phyloP scores from a whole-genome alignment of 805 yeast species.

The Lipomyces starkeyi region DNA sequence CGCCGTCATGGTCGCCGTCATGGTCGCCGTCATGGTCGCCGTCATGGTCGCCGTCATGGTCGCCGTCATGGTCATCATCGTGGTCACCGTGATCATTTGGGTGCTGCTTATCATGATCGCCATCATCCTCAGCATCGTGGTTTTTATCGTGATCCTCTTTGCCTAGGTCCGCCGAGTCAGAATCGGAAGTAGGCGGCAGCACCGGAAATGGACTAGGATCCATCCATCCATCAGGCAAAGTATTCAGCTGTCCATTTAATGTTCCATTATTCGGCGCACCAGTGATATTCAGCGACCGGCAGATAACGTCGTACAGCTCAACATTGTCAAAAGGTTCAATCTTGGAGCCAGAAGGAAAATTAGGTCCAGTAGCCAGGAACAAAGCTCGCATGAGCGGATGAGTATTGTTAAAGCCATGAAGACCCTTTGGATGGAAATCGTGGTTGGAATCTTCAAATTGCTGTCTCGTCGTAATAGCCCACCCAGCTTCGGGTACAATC shows the following conservation, averaged over 20 bases:
- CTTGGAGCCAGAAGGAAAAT: constrained; percentile 55
- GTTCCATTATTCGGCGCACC: constrained; percentile 69
- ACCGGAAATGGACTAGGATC: constrained; percentile 35
- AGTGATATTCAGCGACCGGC: constrained; percentile 61
- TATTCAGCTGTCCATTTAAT: constrained; percentile 36
- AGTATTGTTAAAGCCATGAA: constrained; percentile 80
- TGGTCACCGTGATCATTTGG: background rate
- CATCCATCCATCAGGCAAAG: constrained; percentile 41
- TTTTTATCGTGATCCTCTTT: too few species aligned
- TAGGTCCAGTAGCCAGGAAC: constrained; percentile 83
- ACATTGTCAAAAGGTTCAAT: constrained; percentile 71
- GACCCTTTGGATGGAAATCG: constrained; percentile 70
- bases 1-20: background rate
- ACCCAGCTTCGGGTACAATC: constrained; percentile 84
- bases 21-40: background rate
- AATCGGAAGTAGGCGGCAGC: background rate
- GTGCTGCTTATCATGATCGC: background rate
- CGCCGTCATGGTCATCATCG: background rate
- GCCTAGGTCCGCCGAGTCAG: background rate
- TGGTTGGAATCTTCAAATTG: constrained; percentile 57
- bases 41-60: background rate
- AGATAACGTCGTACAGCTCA: constrained; percentile 74
- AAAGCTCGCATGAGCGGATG: constrained; percentile 72
- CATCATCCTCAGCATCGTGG: background rate
- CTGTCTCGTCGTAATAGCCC: constrained; percentile 67